Base-by-base conservation (phyloP, 116 monocot genomes). In the Cymodocea nodosa region DNA sequence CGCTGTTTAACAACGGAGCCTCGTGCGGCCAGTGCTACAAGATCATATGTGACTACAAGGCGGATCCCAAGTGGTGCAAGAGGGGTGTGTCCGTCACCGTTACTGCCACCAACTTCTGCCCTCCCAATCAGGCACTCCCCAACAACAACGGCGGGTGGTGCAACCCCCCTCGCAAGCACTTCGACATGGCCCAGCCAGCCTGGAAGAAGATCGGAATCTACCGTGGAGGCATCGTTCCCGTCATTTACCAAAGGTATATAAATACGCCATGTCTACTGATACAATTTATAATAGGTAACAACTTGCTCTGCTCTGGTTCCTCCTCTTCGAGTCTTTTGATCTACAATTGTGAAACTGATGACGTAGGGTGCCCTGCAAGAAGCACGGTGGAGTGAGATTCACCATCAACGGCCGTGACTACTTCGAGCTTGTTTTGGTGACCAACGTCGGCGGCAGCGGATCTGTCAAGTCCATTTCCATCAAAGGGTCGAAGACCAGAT, bases 71-170 rank as follows among this genome's bases (percentile, higher is more conserved):
- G 49, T 87, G 87, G 87, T 92, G 92, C 76, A 25, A 25, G 51
- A 76, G 65, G 14, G 92, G 92, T 44, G 60, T 23, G 39, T 79
- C 76, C 17, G 65, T 87, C 16, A 87, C 92, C 15, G 51, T 92
- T 50, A 85, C 92, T 12, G 71, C 71, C 35, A 71, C 71, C 52
- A 71, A 71, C 62, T 71, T 71, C 52, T 71, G 71, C 62, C 92
- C 85, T 0, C 87, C 91, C 14, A 92, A 87, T 71, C 77, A 59
- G 16, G 81, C 73, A 0, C 76, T 73, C 6, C 77, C 85, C 20
- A 85, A 71, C 58, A 67, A 92, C 69, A 44, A 87, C 17, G 92
- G 92, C 22, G 87, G 92, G 35, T 92, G 91, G 91, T 92, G 87
- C 79, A 88, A 85, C 70, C 83, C 88, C 0, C 88, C 88, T 11